Base-by-base conservation (phyloP, 257 asterid species). In the Penstemon eatonii region DNA sequence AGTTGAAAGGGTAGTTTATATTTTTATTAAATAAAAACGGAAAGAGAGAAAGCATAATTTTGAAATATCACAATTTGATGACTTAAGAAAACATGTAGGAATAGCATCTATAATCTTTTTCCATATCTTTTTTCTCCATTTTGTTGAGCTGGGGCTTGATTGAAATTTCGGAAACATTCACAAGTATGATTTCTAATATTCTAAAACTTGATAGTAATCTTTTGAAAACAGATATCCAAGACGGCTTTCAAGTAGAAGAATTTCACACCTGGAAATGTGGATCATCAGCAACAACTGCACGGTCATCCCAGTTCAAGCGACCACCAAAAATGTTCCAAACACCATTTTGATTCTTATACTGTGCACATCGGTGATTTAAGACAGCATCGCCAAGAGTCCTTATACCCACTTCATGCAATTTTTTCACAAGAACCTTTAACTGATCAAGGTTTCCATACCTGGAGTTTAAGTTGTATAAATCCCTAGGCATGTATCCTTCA, bases 401-500 rank as follows among this genome's bases (percentile, higher is more conserved):
- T 52, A 94, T 75, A 59, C 95, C 96, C 68, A 76, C 90, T 75
- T 87, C 79, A 67, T 94, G 97, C 74, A 88, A 76, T 75, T 67
- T 90, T 81, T 70, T 79, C 70, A 91, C 96, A 56, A 86, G 80
- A 67, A 45, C 65, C 85, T 94, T 93, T 72, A 90, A 67, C 66
- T 94, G 92, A 61, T 91, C 96, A 41, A 82, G 66, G 77, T 36
- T 82, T 72, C 99, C 99, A 75, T 94, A 94, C 97, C 98, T 92
- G 85, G 96, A 94, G 80, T 89, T 85, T 78, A 94, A 77, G 84
- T 94, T 87, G 79, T 89, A 94, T 76, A 90, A 83, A 79, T 94
- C 99, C 75, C 65, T 76, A 36, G 99, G 99, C 99, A 94, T 91
- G 84, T 94, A 94, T 13, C 99, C 99, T 81, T 94, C 99, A 45